Conservation (phyloP, 1,139 yeast genomes). For the Candida sp. region DNA sequence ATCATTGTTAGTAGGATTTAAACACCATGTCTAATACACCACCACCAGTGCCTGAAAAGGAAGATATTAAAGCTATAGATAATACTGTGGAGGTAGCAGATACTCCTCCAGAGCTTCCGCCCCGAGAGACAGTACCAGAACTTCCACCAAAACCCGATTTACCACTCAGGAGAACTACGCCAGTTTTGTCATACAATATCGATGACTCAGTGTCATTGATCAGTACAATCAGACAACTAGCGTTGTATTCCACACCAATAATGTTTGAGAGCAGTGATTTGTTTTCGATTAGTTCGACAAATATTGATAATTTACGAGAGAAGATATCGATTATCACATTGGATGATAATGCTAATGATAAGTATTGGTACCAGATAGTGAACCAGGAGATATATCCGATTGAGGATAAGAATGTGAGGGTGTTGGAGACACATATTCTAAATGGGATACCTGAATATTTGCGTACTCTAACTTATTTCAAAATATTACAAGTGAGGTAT, state of each 20-base stretch:
- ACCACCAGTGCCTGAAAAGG: not conserved
- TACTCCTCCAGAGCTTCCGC: slow-evolving; percentile 5
- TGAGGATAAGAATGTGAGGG: slow-evolving; percentile 13
- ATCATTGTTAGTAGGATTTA: not conserved
- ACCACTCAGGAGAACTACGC: not conserved
- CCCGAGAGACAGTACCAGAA: slow-evolving; percentile 1
- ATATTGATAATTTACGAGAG: slow-evolving; percentile 5
- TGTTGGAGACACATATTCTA: slow-evolving; percentile 23
- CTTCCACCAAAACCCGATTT: not conserved
- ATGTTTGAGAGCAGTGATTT: slow-evolving; percentile 37
- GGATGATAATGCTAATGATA: slow-evolving; percentile 7
- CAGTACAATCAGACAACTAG: slow-evolving; percentile 31
- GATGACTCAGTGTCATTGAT: slow-evolving; percentile 24
- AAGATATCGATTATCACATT: slow-evolving; percentile 1
- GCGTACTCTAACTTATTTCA: slow-evolving; percentile 30
- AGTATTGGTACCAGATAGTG: slow-evolving; percentile 23
- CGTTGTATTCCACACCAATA: slow-evolving; percentile 25
- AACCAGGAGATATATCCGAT: slow-evolving; percentile 13
- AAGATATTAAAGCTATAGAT: not conserved
- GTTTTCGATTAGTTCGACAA: slow-evolving; percentile 9
- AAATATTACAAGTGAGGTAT: slow-evolving; percentile 29
- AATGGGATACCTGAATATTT: slow-evolving; percentile 31
- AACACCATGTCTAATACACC: not conserved
- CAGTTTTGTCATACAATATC: not conserved
- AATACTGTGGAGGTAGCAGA: not conserved